These are phyloP conservation scores for Aspergillus viridinutans DNA, from an alignment of 2,329 filamentous ascomycete species.

Conservation along the genomic window DNA sequence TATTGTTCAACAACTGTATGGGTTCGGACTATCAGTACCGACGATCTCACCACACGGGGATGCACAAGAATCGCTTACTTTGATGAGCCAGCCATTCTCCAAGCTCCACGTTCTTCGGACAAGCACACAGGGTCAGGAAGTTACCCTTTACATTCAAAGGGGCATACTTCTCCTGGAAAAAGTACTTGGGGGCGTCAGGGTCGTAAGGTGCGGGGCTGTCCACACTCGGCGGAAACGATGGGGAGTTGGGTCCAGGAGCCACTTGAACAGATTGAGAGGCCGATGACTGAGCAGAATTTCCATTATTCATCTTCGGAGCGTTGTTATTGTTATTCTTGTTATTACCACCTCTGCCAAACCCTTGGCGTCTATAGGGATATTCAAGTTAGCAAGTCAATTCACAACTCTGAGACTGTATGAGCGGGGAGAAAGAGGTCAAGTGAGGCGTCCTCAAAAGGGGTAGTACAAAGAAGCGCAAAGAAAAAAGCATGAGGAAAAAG, in stretches of 20 bases:
- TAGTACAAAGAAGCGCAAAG: slow-evolving; percentile 2
- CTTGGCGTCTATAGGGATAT: slow-evolving; percentile 40
- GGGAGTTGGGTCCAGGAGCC: slow-evolving; percentile 34
- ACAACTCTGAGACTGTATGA: slow-evolving; percentile 6
- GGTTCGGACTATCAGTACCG: slow-evolving; percentile 7
- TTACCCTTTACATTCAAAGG: slow-evolving; percentile 94
- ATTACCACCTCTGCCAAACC: slow-evolving; percentile 46
- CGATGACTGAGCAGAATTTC: slow-evolving; percentile 27
- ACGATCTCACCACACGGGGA: not conserved
- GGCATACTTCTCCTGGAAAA: slow-evolving; percentile 54
- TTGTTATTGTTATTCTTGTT: slow-evolving; percentile 41
- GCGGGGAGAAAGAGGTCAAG: slow-evolving; percentile 2
- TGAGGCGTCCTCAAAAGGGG: slow-evolving; percentile 1
- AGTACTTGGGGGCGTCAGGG: slow-evolving; percentile 46
- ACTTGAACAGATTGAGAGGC: slow-evolving; percentile 26
- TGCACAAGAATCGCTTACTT: slow-evolving; percentile 52
- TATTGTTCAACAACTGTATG: slow-evolving; percentile 82
- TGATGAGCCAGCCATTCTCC: slow-evolving; percentile 97
- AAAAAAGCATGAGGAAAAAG: slow-evolving; percentile 1
- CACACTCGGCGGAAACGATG: slow-evolving; percentile 36
- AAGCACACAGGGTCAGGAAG: slow-evolving; percentile 91
- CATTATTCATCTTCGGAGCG: slow-evolving; percentile 38
- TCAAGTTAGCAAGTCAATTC: slow-evolving; percentile 25
- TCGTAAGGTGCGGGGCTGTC: slow-evolving; percentile 37
- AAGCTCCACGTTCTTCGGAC: slow-evolving; percentile 87